These are phyloP conservation scores for Noccaea bulbosa DNA, from an alignment of 345 rosid genomes.

Conservation along the genomic window DNA sequence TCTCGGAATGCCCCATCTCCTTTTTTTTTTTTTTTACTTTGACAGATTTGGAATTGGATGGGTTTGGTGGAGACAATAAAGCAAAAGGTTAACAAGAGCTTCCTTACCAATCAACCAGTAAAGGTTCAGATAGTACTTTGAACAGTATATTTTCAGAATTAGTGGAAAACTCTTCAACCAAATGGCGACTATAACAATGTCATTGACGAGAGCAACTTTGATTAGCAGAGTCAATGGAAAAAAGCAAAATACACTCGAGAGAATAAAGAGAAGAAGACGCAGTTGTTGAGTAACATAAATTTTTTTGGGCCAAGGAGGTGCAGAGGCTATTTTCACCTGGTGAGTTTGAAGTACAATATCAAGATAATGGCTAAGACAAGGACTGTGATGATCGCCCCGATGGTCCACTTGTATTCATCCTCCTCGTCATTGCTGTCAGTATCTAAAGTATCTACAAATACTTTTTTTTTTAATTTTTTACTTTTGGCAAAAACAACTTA, in stretches of 20 bases:
- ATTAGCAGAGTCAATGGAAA: not conserved
- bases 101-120: not conserved
- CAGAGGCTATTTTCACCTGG: slow-evolving; percentile 33
- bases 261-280: not conserved
- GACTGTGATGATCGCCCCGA: slow-evolving; percentile 55
- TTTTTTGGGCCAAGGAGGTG: not conserved
- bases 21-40: no score
- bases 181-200: not conserved
- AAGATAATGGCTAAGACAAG: slow-evolving; percentile 60
- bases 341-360: slow-evolving; percentile 79
- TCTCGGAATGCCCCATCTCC: slow-evolving; percentile 75
- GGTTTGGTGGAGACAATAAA: not conserved
- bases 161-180: not conserved
- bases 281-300: slow-evolving; percentile 18
- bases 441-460: no score
- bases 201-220: not conserved
- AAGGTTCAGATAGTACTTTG: not conserved
- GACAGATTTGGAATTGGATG: no score
- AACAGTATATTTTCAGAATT: not conserved
- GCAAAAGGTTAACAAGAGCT: slow-evolving; percentile 4
- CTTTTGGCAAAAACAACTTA: no score
- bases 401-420: slow-evolving; percentile 84
- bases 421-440: slow-evolving; percentile 67
- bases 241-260: not conserved
- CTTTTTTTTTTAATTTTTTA: no score